Conservation (phyloP, 371 early-diverging fungal species). For the Mortierella sp. region DNA sequence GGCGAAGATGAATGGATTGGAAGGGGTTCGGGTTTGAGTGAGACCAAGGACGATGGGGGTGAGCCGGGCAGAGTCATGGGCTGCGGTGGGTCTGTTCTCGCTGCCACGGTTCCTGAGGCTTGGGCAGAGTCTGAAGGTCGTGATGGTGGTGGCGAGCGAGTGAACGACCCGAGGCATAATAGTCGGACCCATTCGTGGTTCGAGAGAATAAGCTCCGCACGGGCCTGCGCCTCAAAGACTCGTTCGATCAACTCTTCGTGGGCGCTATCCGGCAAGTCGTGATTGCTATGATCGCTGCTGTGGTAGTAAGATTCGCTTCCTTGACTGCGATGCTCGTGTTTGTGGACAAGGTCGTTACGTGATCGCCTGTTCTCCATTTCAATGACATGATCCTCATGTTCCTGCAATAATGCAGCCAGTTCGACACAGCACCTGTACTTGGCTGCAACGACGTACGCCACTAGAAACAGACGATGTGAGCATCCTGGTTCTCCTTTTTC, state of each 20-base stretch:
- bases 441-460: constrained; percentile 69
- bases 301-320: too few relatives aligned
- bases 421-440: constrained; percentile 58
- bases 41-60: too few relatives aligned
- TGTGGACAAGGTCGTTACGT: background rate
- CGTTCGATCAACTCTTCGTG: background rate
- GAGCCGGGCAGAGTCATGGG: too few relatives aligned
- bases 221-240: constrained; percentile 12
- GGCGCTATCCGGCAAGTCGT: too few relatives aligned
- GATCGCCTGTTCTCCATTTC: background rate
- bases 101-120: too few relatives aligned
- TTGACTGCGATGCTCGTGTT: too few relatives aligned
- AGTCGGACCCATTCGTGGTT: constrained; percentile 48
- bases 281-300: too few relatives aligned
- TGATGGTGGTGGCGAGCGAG: constrained; percentile 13
- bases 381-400: background rate
- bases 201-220: constrained; percentile 32
- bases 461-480: constrained; percentile 63
- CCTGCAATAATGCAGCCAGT: constrained; percentile 44
- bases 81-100: too few relatives aligned
- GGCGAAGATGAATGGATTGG: too few relatives aligned
- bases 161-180: constrained; percentile 39
- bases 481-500: constrained; percentile 67
- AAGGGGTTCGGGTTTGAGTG: too few relatives aligned
- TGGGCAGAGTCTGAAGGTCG: background rate